Evolutionary conservation across 2,329 filamentous ascomycete species (phyloP).

Genomic region (Colletotrichum camelliae): DNA sequence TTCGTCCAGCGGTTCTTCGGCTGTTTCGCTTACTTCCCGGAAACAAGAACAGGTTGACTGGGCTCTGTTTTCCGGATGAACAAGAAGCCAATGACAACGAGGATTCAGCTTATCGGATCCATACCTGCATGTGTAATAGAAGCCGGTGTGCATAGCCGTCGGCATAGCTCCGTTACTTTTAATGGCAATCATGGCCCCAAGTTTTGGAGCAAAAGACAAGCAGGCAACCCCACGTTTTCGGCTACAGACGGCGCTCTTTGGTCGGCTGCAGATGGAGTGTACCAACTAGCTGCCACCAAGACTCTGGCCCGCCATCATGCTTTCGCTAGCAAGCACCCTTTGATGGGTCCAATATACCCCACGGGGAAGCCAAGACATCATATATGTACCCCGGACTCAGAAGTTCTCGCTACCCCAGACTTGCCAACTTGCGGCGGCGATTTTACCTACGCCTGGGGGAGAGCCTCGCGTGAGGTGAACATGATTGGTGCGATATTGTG

Average conservation of each 20-base stretch:
- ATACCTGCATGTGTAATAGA: neutral
- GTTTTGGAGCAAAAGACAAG: neutral
- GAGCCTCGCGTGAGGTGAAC: neutral
- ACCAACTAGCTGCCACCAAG: neutral
- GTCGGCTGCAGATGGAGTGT: neutral
- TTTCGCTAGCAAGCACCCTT: neutral
- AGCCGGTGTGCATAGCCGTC: neutral
- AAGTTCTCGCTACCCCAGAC: neutral
- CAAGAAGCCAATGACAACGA: neutral
- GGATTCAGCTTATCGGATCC: neutral
- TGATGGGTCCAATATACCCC: neutral
- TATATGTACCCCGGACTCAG: neutral
- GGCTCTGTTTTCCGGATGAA: neutral
- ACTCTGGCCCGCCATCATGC: neutral
- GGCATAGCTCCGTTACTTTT: neutral
- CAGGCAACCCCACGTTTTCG: neutral
- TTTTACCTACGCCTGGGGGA: neutral
- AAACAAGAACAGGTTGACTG: neutral
- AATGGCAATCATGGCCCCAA: neutral
- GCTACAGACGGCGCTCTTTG: neutral
- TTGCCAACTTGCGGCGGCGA: neutral
- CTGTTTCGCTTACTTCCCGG: neutral
- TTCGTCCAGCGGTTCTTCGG: neutral
- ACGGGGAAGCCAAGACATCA: neutral
- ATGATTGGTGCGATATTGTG: neutral